Conservation (phyloP, 352 stramenopile species). For the Phytophthora fragariaefolia region DNA sequence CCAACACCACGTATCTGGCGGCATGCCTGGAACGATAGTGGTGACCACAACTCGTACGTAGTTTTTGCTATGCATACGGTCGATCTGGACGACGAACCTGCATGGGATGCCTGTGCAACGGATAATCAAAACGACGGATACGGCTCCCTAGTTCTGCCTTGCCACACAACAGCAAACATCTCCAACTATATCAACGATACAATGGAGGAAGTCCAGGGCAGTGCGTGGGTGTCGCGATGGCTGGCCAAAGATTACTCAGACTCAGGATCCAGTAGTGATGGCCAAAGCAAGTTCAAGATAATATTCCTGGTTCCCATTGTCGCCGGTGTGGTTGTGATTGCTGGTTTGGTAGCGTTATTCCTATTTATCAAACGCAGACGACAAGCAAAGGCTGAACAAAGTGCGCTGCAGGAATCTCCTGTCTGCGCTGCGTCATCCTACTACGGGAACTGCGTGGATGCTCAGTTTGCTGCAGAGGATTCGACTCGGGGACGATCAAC, state of each 20-base stretch:
- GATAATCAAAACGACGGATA: constrained; percentile 9
- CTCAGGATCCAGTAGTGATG: neutral
- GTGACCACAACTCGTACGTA: constrained; percentile 8
- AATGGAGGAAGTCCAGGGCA: constrained; percentile 12
- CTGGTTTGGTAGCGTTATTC: constrained; percentile 18
- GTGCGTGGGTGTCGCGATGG: constrained; percentile 2
- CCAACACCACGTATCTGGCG: neutral
- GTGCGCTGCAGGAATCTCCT: constrained; percentile 19
- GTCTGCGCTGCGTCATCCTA: neutral
- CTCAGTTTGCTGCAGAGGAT: neutral
- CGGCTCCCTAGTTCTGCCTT: constrained; percentile 19
- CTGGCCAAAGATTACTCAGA: neutral
- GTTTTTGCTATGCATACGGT: constrained; percentile 19
- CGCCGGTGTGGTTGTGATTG: constrained; percentile 16
- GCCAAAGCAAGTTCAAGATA: constrained; percentile 7
- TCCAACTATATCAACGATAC: neutral
- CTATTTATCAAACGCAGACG: constrained; percentile 17
- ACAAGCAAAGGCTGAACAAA: constrained; percentile 5
- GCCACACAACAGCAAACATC: constrained; percentile 11
- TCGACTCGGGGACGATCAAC: neutral
- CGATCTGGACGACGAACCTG: neutral
- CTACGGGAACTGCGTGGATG: neutral
- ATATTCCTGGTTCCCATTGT: constrained; percentile 26
- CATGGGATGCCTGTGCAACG: constrained; percentile 4
- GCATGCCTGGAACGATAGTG: constrained; percentile 17